phyloP scores from a whole-genome alignment of 495 filamentous ascomycete genomes.

The Cairneyella variabilis region DNA sequence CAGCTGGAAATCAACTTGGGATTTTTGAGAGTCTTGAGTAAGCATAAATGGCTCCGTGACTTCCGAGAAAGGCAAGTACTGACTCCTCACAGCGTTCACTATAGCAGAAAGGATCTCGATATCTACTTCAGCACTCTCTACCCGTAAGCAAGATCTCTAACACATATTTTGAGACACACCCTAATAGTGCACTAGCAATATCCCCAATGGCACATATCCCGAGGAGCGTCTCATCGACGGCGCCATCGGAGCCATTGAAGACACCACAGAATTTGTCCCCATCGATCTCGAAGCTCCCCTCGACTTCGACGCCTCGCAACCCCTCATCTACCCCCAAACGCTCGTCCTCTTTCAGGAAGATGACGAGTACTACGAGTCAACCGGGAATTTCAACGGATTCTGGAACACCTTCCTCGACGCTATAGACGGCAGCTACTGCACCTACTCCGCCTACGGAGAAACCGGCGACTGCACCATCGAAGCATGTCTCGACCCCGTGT shows the following conservation, averaged over 20 bases:
- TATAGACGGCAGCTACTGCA: slow-evolving; percentile 39
- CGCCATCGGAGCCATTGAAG: slow-evolving; percentile 19
- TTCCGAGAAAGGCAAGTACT: too few species aligned
- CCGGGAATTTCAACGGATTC: slow-evolving; percentile 17
- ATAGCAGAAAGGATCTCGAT: slow-evolving; percentile 22
- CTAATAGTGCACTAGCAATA: neutral
- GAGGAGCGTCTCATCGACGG: slow-evolving; percentile 19
- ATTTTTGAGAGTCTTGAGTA: slow-evolving; percentile 41
- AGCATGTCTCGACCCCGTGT: slow-evolving; percentile 32
- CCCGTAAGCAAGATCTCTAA: slow-evolving; percentile 10
- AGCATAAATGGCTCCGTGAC: too few species aligned
- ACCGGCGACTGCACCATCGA: slow-evolving; percentile 32
- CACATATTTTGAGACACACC: neutral
- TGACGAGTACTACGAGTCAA: slow-evolving; percentile 18
- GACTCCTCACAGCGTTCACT: too few species aligned
- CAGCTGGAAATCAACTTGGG: slow-evolving; percentile 39
- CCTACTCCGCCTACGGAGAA: slow-evolving; percentile 26
- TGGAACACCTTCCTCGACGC: slow-evolving; percentile 40
- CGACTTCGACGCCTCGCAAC: slow-evolving; percentile 20
- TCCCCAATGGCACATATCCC: slow-evolving; percentile 24
- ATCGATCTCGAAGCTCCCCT: slow-evolving; percentile 20
- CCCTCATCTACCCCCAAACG: slow-evolving; percentile 37
- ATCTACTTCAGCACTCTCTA: slow-evolving; percentile 21
- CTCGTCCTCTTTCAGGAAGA: slow-evolving; percentile 32
- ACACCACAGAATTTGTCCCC: slow-evolving; percentile 7